Percentiles rank a stretch among this genome's conserved stretches.
Evolutionary conservation across 2,329 filamentous ascomycete species (phyloP).

Genomic region (Amauroascus niger): DNA sequence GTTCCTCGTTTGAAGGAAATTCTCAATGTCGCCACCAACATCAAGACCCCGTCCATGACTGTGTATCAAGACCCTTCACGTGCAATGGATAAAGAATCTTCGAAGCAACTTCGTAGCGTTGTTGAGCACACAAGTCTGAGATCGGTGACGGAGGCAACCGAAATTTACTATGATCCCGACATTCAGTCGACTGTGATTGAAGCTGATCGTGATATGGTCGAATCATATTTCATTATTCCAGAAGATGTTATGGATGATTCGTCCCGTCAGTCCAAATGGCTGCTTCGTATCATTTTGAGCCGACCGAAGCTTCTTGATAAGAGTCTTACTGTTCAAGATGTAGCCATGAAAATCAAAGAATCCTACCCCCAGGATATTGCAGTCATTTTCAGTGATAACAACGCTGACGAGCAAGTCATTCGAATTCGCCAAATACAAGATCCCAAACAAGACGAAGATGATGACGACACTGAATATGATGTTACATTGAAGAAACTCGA

Average conservation of each 20-base stretch:
- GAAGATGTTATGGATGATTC: slow-evolving; percentile 62
- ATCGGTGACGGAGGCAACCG: slow-evolving; percentile 80
- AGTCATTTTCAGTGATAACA: slow-evolving; percentile 96
- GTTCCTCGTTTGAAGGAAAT: slow-evolving; percentile 99
- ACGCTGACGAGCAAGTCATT: slow-evolving; percentile 88
- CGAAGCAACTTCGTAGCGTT: slow-evolving; percentile 74
- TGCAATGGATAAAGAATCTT: slow-evolving; percentile 60
- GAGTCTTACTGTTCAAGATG: slow-evolving; percentile 79
- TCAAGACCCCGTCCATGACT: slow-evolving; percentile 96
- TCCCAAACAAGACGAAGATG: slow-evolving; percentile 64
- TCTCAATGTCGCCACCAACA: slow-evolving; percentile 92
- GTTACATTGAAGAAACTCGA: slow-evolving; percentile 88
- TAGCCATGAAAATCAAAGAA: slow-evolving; percentile 79
- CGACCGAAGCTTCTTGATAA: slow-evolving; percentile 91
- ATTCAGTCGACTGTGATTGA: slow-evolving; percentile 76
- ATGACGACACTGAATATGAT: slow-evolving; percentile 69
- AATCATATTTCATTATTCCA: slow-evolving; percentile 91
- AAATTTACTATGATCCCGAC: slow-evolving; percentile 96
- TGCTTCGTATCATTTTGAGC: slow-evolving; percentile 85
- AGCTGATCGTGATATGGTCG: slow-evolving; percentile 85
- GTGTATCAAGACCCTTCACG: slow-evolving; percentile 64
- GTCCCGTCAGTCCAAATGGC: slow-evolving; percentile 75
- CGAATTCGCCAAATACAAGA: slow-evolving; percentile 73
- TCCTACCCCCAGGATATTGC: slow-evolving; percentile 77
- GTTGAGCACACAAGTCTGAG: slow-evolving; percentile 93